Percentiles rank a stretch among this genome's conserved stretches.
Evolutionary conservation across 108 stramenopile species (phyloP).

Genomic region (Cyclotella choctawhatcheeana): DNA sequence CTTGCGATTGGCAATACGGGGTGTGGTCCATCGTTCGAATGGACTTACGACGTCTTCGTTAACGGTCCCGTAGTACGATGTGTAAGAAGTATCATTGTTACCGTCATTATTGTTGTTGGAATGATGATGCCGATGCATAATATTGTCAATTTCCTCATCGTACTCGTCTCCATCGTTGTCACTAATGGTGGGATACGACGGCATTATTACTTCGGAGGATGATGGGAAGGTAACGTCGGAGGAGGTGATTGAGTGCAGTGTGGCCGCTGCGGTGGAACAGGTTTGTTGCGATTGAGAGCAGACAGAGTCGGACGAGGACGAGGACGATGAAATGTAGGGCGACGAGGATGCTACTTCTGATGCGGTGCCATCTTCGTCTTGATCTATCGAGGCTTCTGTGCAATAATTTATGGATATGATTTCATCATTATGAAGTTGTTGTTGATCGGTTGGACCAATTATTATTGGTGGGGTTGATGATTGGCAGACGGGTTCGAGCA

Average conservation of each 20-base stretch:
- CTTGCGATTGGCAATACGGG: conserved; percentile 11
- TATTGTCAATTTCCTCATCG: not conserved
- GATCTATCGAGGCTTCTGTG: too few species aligned
- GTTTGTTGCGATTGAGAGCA: not conserved
- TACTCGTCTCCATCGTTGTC: not conserved
- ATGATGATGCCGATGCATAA: too few species aligned
- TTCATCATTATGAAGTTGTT: too few species aligned
- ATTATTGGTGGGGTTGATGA: too few species aligned
- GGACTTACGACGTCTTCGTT: not conserved
- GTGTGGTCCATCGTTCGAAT: not conserved
- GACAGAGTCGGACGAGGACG: not conserved
- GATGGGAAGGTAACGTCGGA: not conserved
- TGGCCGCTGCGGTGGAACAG: not conserved
- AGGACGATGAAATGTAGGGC: conserved; percentile 9
- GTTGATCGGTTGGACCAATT: too few species aligned
- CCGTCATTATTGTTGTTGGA: too few species aligned
- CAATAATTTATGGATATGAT: too few species aligned
- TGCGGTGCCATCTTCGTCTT: not conserved
- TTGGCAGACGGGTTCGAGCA: not conserved
- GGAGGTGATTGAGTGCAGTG: not conserved
- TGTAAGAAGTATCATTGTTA: too few species aligned
- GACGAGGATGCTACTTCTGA: not conserved
- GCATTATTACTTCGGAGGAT: too few species aligned
- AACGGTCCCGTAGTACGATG: not conserved
- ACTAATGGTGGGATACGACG: too few species aligned